Conservation (phyloP, 495 filamentous ascomycete species). For the Xylaria venustula region DNA sequence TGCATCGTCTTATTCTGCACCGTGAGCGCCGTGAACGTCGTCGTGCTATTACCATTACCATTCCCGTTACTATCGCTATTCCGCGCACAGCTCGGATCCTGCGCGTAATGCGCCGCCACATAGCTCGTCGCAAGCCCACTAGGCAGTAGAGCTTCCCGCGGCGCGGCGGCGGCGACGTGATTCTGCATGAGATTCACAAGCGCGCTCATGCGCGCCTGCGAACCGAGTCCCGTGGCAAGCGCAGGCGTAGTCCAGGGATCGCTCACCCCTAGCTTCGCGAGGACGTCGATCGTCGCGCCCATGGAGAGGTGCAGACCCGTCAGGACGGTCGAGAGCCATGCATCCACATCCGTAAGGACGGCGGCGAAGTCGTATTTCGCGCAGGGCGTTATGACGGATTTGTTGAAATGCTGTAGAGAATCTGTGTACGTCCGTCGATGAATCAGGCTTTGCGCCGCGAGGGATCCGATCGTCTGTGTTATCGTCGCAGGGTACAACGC, state of each 20-base stretch:
- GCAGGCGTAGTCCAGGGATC: constrained; percentile 40
- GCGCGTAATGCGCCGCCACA: constrained; percentile 28
- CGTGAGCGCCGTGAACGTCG: constrained; percentile 21
- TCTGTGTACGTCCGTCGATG: constrained; percentile 34
- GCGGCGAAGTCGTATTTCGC: constrained; percentile 21
- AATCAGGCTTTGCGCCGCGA: constrained; percentile 36
- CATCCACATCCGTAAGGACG: constrained; percentile 21
- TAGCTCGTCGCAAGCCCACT: constrained; percentile 34
- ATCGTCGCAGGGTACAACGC: constrained; percentile 36
- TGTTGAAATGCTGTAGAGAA: constrained; percentile 35
- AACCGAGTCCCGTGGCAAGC: constrained; percentile 33
- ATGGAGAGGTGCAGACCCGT: constrained; percentile 54
- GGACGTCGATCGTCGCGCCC: constrained; percentile 52
- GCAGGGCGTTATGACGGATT: constrained; percentile 25
- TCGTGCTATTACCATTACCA: constrained; percentile 16
- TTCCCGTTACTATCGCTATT: too few relatives aligned
- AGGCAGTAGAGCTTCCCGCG: constrained; percentile 35
- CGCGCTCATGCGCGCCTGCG: constrained; percentile 37
- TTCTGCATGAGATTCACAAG: constrained; percentile 45
- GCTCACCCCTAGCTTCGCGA: constrained; percentile 51
- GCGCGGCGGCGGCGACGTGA: constrained; percentile 33
- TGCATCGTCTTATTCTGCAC: constrained; percentile 11
- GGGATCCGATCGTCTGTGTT: constrained; percentile 32
- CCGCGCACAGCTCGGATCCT: neutral
- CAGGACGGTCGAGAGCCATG: constrained; percentile 27